Conservation (phyloP, 1,139 yeast genomes). For the Saccharomyces hybrid region DNA sequence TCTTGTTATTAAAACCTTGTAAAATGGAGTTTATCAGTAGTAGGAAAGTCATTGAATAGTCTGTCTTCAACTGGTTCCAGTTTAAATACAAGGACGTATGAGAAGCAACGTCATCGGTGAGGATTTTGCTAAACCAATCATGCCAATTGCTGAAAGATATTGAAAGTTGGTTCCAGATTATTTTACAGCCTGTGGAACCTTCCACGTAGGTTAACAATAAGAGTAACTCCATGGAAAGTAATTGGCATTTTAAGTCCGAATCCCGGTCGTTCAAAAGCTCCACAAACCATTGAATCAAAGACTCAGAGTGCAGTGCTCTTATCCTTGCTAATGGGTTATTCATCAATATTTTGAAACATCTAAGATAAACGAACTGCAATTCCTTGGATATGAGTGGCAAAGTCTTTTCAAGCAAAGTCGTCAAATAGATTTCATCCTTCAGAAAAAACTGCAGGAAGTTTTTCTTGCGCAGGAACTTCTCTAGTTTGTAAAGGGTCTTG, state of each 20-base stretch:
- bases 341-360: slow-evolving; percentile 13
- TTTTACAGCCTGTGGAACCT: slow-evolving; percentile 2
- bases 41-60: slow-evolving; percentile 11
- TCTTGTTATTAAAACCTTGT: slow-evolving; percentile 7
- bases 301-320: slow-evolving; percentile 3
- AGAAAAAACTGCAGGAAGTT: slow-evolving; percentile 8
- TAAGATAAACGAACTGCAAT: slow-evolving; percentile 9
- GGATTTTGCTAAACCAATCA: slow-evolving; percentile 1
- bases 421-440: slow-evolving; percentile 6
- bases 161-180: neutral
- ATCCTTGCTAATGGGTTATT: slow-evolving; percentile 8
- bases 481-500: slow-evolving; percentile 9
- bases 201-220: slow-evolving; percentile 11
- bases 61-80: slow-evolving; percentile 10
- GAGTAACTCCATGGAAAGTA: slow-evolving; percentile 11
- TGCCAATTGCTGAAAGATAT: neutral
- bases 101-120: neutral
- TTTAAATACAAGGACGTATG: slow-evolving; percentile 6
- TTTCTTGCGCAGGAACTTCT: slow-evolving; percentile 9
- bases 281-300: slow-evolving; percentile 4
- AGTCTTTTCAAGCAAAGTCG: slow-evolving; percentile 4
- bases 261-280: neutral
- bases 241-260: slow-evolving; percentile 5
- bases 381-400: slow-evolving; percentile 2
- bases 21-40: slow-evolving; percentile 12